Evolutionary conservation across 352 stramenopile species (phyloP).

Genomic region (Pythium dissotocum): DNA sequence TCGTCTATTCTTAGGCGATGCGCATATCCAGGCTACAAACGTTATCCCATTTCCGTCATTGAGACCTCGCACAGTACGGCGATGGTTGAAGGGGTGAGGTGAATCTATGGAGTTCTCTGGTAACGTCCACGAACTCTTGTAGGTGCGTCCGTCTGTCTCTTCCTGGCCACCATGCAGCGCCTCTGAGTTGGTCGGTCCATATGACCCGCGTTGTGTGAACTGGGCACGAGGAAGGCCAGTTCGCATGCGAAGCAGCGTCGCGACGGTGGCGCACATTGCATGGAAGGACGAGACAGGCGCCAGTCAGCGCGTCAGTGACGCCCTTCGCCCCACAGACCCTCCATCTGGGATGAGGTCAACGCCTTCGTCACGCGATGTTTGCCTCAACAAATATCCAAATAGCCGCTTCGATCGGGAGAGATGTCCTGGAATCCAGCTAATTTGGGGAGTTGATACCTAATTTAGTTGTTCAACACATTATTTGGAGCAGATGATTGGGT

Average conservation of each 20-base stretch:
- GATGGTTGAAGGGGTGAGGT: not conserved
- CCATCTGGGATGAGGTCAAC: slow-evolving; percentile 7
- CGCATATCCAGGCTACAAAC: slow-evolving; percentile 12
- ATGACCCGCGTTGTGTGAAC: not conserved
- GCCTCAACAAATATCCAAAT: not conserved
- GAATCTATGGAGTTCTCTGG: not conserved
- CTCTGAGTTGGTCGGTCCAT: not conserved
- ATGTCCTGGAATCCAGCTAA: not conserved
- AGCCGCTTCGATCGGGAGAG: not conserved
- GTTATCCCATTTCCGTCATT: not conserved
- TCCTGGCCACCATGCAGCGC: not conserved
- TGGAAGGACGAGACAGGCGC: not conserved
- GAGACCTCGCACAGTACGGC: too few species aligned
- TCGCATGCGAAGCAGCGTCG: not conserved
- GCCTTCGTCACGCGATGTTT: not conserved
- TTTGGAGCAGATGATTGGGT: not conserved
- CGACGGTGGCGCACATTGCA: not conserved
- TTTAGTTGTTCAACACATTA: not conserved
- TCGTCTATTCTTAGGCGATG: slow-evolving; percentile 12
- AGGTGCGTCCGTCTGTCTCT: not conserved
- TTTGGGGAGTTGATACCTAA: not conserved
- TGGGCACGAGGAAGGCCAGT: not conserved
- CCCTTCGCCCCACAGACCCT: not conserved
- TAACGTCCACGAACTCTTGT: not conserved
- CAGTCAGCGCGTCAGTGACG: not conserved